phyloP scores from a whole-genome alignment of 2,329 filamentous ascomycete species.

The Trichoderma hamatum region DNA sequence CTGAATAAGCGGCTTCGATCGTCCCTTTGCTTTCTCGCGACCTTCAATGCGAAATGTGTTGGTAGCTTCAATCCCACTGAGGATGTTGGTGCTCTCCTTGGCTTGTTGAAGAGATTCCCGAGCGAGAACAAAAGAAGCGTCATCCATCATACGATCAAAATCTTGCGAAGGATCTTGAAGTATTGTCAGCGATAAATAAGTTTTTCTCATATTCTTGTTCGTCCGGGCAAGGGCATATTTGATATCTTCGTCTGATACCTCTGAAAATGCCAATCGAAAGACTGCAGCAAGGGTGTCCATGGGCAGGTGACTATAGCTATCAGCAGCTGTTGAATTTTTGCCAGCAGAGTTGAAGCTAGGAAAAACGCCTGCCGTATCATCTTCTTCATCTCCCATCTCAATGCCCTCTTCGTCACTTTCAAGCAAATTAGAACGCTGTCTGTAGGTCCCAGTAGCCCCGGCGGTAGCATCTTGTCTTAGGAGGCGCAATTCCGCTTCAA shows the following conservation, averaged over 20 bases:
- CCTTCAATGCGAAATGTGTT: background rate
- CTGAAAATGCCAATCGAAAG: conserved; percentile 48
- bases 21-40: conserved; percentile 1
- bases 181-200: conserved; percentile 44
- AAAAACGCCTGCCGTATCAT: conserved; percentile 34
- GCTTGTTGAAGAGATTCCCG: background rate
- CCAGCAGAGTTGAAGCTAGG: background rate
- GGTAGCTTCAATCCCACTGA: background rate
- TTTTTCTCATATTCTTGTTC: conserved; percentile 40
- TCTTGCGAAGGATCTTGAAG: conserved; percentile 39
- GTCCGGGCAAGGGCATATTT: conserved; percentile 38
- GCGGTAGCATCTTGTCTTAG: background rate
- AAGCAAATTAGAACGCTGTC: background rate
- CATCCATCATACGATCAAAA: conserved; percentile 42
- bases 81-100: background rate
- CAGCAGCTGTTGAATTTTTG: background rate
- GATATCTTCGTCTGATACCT: conserved; percentile 41
- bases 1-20: conserved; percentile 37
- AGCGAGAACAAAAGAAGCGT: conserved; percentile 9
- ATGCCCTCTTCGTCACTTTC: conserved; percentile 30
- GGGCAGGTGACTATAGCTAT: conserved; percentile 2
- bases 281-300: conserved; percentile 43
- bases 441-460: background rate
- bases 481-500: background rate
- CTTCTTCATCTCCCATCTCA: conserved; percentile 30